These are phyloP conservation scores for Paradendryphiella salina DNA, from an alignment of 2,329 filamentous ascomycete genomes.

Conservation along the genomic window DNA sequence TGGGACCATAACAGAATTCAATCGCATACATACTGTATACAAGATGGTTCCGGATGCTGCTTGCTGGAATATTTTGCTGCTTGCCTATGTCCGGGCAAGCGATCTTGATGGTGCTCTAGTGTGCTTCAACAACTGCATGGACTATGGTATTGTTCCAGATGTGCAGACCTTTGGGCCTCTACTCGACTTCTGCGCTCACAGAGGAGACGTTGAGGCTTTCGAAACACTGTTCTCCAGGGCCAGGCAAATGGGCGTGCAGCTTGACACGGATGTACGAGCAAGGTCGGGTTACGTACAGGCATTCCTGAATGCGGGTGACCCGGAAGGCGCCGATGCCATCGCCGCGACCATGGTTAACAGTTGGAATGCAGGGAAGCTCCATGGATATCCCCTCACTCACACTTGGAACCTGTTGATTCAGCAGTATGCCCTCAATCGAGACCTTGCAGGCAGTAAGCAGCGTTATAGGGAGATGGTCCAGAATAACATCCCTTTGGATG, in stretches of 20 bases:
- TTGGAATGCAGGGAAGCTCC: constrained; percentile 41
- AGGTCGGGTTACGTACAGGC: constrained; percentile 63
- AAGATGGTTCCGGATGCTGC: constrained; percentile 59
- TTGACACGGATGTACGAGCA: constrained; percentile 29
- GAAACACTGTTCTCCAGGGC: constrained; percentile 67
- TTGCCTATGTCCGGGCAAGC: constrained; percentile 66
- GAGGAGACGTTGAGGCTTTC: constrained; percentile 73
- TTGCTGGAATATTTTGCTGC: constrained; percentile 78
- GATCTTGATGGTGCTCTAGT: constrained; percentile 68
- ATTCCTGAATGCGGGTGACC: constrained; percentile 55
- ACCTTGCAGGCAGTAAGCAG: constrained; percentile 58
- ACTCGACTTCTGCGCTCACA: constrained; percentile 70
- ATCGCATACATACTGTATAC: constrained; percentile 62
- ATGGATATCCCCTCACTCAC: constrained; percentile 57
- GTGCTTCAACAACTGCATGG: constrained; percentile 64
- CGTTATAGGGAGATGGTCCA: constrained; percentile 61
- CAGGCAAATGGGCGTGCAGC: constrained; percentile 47
- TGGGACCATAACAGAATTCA: constrained; percentile 64
- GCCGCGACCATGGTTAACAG: constrained; percentile 63
- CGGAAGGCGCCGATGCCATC: constrained; percentile 50
- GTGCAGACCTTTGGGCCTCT: constrained; percentile 69
- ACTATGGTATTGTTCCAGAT: constrained; percentile 58
- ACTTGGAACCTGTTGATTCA: constrained; percentile 81
- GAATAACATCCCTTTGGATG: constrained; percentile 56
- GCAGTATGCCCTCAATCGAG: constrained; percentile 67